These are phyloP conservation scores for Cytospora piceicola DNA, from an alignment of 2,329 filamentous ascomycete genomes.

Conservation along the genomic window DNA sequence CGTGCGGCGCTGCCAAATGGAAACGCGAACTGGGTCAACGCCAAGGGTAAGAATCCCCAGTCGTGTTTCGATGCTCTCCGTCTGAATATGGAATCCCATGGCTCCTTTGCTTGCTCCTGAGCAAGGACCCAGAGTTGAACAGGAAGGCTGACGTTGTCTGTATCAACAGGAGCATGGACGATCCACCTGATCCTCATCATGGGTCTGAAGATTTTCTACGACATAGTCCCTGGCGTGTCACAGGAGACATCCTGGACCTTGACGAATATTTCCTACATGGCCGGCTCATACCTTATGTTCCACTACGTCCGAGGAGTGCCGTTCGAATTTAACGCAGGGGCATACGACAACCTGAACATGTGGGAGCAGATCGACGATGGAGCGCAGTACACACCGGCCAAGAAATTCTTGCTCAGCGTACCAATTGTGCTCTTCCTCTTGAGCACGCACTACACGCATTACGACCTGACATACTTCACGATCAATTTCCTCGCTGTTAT, in stretches of 20 bases:
- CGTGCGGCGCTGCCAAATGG: conserved; percentile 93
- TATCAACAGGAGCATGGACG: conserved; percentile 81
- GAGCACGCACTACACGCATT: conserved; percentile 98
- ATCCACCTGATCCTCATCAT: conserved; percentile 95
- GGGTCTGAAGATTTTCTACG: conserved; percentile 92
- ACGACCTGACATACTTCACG: conserved; percentile 94
- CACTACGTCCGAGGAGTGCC: conserved; percentile 97
- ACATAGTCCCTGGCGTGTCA: conserved; percentile 93
- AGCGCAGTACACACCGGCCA: conserved; percentile 96
- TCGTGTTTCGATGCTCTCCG: not conserved
- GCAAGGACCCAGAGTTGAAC: not conserved
- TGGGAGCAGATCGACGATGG: conserved; percentile 99
- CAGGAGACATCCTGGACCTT: conserved; percentile 99
- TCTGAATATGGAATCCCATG: not conserved
- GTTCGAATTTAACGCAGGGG: conserved; percentile 97
- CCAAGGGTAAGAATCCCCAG: conserved; percentile 75
- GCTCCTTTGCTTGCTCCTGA: not conserved
- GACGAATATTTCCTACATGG: conserved; percentile 99
- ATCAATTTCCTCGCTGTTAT: conserved; percentile 95
- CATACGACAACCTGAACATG: conserved; percentile 99
- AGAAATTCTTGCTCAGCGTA: conserved; percentile 95
- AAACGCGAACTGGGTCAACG: conserved; percentile 98
- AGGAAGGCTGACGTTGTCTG: conserved; percentile 30
- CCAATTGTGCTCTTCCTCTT: conserved; percentile 93
- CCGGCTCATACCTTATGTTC: conserved; percentile 99